Evolutionary conservation across 2,329 filamentous ascomycete species (phyloP).

Genomic region (Madurella fahalii): DNA sequence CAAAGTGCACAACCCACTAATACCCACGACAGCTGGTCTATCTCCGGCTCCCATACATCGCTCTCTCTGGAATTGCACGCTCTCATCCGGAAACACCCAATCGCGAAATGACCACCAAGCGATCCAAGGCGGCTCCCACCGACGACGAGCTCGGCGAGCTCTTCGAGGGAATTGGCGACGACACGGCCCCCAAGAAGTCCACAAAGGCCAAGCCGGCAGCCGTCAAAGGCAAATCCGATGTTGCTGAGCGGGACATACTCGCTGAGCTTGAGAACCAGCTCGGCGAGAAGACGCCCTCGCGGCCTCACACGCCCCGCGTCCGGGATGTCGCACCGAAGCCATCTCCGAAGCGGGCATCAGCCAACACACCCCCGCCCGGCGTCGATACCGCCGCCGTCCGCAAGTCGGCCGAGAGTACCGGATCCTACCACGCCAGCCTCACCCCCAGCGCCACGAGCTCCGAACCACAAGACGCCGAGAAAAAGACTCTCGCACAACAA

Average conservation of each 20-base stretch:
- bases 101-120: slow-evolving; percentile 55
- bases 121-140: slow-evolving; percentile 51
- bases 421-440: slow-evolving; percentile 67
- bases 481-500: slow-evolving; percentile 46
- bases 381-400: slow-evolving; percentile 44
- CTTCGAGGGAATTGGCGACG: slow-evolving; percentile 58
- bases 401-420: slow-evolving; percentile 74
- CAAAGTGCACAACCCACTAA: too few relatives aligned
- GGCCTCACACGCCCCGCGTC: slow-evolving; percentile 78
- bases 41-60: neutral
- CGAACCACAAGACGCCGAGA: slow-evolving; percentile 56
- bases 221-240: slow-evolving; percentile 42
- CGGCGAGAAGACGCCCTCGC: slow-evolving; percentile 65
- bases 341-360: slow-evolving; percentile 48
- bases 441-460: slow-evolving; percentile 65
- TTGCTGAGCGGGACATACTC: slow-evolving; percentile 58
- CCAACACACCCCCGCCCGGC: slow-evolving; percentile 46
- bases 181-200: slow-evolving; percentile 47
- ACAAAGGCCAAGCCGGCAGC: slow-evolving; percentile 43
- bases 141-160: slow-evolving; percentile 64
- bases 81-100: neutral
- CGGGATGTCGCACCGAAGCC: slow-evolving; percentile 47
- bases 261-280: slow-evolving; percentile 80
- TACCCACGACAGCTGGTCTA: too few relatives aligned
- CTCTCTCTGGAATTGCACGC: neutral